Base-by-base conservation (phyloP, 2,329 filamentous ascomycete genomes). In the Ophiostoma ips region DNA sequence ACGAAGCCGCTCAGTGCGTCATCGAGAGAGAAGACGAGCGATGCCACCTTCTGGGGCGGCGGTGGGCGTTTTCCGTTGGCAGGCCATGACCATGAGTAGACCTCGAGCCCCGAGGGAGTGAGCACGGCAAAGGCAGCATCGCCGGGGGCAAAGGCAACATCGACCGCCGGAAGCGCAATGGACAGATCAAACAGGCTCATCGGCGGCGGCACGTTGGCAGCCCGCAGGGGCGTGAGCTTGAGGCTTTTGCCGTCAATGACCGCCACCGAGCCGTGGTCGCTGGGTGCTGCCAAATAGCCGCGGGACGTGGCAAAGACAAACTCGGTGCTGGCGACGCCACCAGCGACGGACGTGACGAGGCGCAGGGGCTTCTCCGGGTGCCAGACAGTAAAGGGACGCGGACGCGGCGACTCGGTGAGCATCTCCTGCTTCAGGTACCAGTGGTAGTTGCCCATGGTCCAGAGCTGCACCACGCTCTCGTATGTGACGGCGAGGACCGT, bases 401-500 rank as follows among this genome's bases (percentile, higher is more conserved):
- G 64, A 2, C 5, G 37, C 10, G 49, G 58, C 3, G 59, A 57
- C 12, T 58, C 58, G 7, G 73, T 67, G 7, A 69, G 66, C 7
- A 95, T 72, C 62, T 95, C 88, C 63, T 95, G 88, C 68, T 98
- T 98, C 15, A 98, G 72, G 63, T 96, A 96, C 77, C 92, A 98
- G 62, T 96, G 87, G 58, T 98, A 98, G 63, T 98, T 98, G 18
- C 87, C 85, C 75, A 84, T 95, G 1, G 88, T 95, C 92, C 92
- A 98, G 1, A 98, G 70, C 61, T 98, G 92, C n/a, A 92, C 69
- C 50, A 79, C 75, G 55, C 88, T 77, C 31, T 71, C 70, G 57
- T 89, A 78, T 1, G 77, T 72, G n/a, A 95, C 81, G 6, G 90
- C 88, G 43, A 98, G 72, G 1, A 95, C 87, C 1, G 82, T 90